Evolutionary conservation across 192 early-diverging fungal genomes (phyloP).

Genomic region (Irineochytrium annulatum): DNA sequence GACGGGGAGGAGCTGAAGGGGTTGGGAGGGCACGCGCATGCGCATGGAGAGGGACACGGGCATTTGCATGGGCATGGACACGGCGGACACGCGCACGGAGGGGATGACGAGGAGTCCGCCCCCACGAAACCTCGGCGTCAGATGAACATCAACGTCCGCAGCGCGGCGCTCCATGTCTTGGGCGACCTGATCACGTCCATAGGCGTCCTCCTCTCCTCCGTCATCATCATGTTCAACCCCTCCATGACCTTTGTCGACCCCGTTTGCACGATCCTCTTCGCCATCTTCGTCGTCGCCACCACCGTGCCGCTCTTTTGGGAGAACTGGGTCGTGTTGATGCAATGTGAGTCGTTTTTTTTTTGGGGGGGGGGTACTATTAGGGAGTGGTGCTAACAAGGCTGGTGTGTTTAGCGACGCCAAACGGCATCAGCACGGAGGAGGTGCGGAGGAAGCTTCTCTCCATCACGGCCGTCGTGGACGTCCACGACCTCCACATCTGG

Average conservation of each 20-base stretch:
- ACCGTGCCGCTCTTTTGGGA: slow-evolving; percentile 63
- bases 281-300: slow-evolving; percentile 67
- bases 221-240: slow-evolving; percentile 60
- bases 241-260: slow-evolving; percentile 66
- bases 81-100: too few relatives aligned
- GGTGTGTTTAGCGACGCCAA: slow-evolving; percentile 48
- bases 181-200: slow-evolving; percentile 77
- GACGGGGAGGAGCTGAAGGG: too few relatives aligned
- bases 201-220: slow-evolving; percentile 74
- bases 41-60: too few relatives aligned
- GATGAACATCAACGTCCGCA: slow-evolving; percentile 60
- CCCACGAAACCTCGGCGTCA: too few relatives aligned
- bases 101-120: too few relatives aligned
- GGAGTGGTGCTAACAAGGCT: too few relatives aligned
- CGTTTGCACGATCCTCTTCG: slow-evolving; percentile 78
- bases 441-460: slow-evolving; percentile 40
- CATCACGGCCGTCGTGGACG: slow-evolving; percentile 48
- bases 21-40: too few relatives aligned
- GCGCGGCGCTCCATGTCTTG: slow-evolving; percentile 75
- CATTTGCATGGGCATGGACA: too few relatives aligned
- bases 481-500: slow-evolving; percentile 65
- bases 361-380: too few relatives aligned
- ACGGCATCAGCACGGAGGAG: slow-evolving; percentile 40
- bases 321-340: slow-evolving; percentile 69
- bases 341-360: too few relatives aligned